Base-by-base conservation (phyloP, 345 rosid genomes). In the Eucalyptus shirleyi region DNA sequence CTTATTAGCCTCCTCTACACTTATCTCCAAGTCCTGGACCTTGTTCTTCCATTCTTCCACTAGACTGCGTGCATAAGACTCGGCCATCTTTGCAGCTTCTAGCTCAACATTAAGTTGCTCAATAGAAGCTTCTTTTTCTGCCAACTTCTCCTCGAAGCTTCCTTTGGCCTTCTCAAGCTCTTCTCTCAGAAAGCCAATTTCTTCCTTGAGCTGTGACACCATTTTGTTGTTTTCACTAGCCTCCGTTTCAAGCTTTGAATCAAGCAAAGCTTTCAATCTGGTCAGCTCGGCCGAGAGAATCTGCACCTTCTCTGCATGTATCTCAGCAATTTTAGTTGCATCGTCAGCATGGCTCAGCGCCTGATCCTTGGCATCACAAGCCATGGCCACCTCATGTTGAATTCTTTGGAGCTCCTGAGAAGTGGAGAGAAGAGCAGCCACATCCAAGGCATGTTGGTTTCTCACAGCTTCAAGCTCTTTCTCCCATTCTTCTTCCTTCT, bases 321-420 rank as follows among this genome's bases (percentile, higher is more conserved):
- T 92, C 90, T 95, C 98, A 37, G 97, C 99, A 15, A 95, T 95
- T 94, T 95, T 98, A 53, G 98, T 95, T n/a, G 98, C 98, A 87
- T 97, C 98, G 90, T 95, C 98, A 5, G 99, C 99, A 91, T 96
- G 96, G 94, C 91, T 93, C 93, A 98, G 81, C 13, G 99, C 99
- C 92, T 98, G 96, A 89, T 93, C 94, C 94, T 98, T 98, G 12
- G 97, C 96, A 81, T 96, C 99, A 80, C 90, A 93, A 49, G 95
- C 94, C 95, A 91, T 93, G 88, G 92, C 93, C 87, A 97, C 90
- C 87, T 97, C 99, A 89, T 96, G 95, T 89, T 94, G 96, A 89
- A 94, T 89, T 89, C 86, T 94, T 88, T 95, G 93, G 88, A 97
- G 95, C 95, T 98, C 99, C 90, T 95, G 93, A n/a, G 92, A 93